Base-by-base conservation (phyloP, 441 rosid species). In the Lagerstroemia fauriei region DNA sequence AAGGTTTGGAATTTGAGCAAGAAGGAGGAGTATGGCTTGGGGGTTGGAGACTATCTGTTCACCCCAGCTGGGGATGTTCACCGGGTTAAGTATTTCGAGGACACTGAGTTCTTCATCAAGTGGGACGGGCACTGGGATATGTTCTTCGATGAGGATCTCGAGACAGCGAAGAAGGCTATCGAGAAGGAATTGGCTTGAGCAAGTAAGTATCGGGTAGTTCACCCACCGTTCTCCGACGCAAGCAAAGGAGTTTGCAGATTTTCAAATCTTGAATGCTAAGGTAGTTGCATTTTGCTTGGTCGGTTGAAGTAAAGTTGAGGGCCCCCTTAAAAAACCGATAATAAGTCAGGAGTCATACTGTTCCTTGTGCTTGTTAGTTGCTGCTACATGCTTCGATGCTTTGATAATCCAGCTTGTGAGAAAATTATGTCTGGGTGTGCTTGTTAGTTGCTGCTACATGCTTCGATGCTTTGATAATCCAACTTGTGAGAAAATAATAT, bases 41-140 rank as follows among this genome's bases (percentile, higher is more conserved):
- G 69, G 73, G 91, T 78, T 27, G 97, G 93, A 0, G 98, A 94
- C 87, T 95, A 94, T 81, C 51, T 94, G 83, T 92, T 91, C 78
- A 95, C 97, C 0, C 98, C 97, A 0, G 92, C 91, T 13, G 92
- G 94, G 41, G 97, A 95, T 76, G 92, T 95, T 79, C 96, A 94
- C 14, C 85, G 96, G 77, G 99, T 93, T 57, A 88, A 91, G 90
- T 95, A 94, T 85, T 88, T 91, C 66, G 95, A 92, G 87, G 98
- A 95, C 59, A 94, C 98, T 0, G 93, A 92, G 88, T 94, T 95
- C 83, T 95, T 95, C 77, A 89, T 95, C 76, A 92, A 94, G 85
- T 95, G 98, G 98, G 98, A 94, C 77, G 98, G 98, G 16, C 87
- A 82, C 27, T 93, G 98, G 95, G 97, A 94, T 75, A 86, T 94